Evolutionary conservation across 2,329 filamentous ascomycete genomes (phyloP).

Genomic region (Penicillium brevicompactum): DNA sequence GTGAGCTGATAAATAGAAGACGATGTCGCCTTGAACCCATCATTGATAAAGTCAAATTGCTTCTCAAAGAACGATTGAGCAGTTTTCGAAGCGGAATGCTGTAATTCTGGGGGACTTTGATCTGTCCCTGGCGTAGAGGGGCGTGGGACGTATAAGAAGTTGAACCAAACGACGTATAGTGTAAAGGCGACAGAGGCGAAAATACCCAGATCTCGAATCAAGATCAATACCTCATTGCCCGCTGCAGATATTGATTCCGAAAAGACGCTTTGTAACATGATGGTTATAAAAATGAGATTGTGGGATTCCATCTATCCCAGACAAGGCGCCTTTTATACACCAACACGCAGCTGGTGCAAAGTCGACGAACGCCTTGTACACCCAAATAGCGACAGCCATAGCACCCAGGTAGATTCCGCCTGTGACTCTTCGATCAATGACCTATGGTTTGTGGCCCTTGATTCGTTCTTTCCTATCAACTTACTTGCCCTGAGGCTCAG

Average conservation of each 20-base stretch:
- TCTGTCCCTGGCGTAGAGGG: not conserved
- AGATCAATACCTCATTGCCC: not conserved
- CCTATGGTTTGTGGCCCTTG: not conserved
- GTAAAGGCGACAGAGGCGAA: not conserved
- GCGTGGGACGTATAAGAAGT: not conserved
- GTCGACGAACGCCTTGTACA: not conserved
- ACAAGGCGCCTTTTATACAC: not conserved
- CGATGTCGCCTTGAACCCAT: conserved; percentile 1
- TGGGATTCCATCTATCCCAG: not conserved
- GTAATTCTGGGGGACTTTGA: not conserved
- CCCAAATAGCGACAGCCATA: not conserved
- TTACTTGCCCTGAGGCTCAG: not conserved
- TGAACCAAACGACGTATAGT: not conserved
- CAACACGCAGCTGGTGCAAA: not conserved
- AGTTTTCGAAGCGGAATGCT: not conserved
- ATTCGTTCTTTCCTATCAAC: not conserved
- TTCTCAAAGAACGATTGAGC: not conserved
- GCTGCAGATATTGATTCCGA: not conserved
- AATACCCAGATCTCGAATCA: not conserved
- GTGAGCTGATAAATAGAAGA: conserved; percentile 6
- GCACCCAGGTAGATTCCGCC: not conserved
- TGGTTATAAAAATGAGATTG: not conserved
- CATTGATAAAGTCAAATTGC: not conserved
- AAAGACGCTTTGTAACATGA: conserved; percentile 1
- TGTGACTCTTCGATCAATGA: not conserved